phyloP scores from a whole-genome alignment of 805 yeast genomes.

The Metschnikowia corniflorae region DNA sequence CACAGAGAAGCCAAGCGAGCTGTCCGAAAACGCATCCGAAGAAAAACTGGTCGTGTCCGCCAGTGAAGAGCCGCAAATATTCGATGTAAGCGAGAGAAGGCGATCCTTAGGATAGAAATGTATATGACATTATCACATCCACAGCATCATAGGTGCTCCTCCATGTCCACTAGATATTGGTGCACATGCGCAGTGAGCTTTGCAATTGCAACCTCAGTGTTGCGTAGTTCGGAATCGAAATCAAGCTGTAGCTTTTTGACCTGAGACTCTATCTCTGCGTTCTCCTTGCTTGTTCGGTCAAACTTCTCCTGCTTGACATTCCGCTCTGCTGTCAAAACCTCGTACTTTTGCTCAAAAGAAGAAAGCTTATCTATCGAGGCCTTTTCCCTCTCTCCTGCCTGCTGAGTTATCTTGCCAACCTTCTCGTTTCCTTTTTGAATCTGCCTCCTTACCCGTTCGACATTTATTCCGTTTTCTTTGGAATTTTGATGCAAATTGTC shows the following conservation, averaged over 20 bases:
- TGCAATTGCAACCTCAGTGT: constrained; percentile 51
- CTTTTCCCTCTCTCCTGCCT: constrained; percentile 43
- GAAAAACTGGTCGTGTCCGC: constrained; percentile 1
- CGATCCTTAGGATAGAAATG: too few relatives aligned
- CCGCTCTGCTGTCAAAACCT: constrained; percentile 46
- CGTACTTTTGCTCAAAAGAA: constrained; percentile 44
- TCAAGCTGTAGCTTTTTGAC: constrained; percentile 36
- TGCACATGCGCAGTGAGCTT: constrained; percentile 53
- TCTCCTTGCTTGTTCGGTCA: constrained; percentile 45
- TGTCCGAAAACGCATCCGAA: not conserved
- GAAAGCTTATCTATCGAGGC: constrained; percentile 40
- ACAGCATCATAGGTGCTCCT: constrained; percentile 19
- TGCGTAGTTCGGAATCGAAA: constrained; percentile 51
- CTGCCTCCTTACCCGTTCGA: constrained; percentile 49
- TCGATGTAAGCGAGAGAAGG: too few relatives aligned
- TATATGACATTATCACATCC: too few relatives aligned
- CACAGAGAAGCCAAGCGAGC: constrained; percentile 1
- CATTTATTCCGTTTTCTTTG: constrained; percentile 41
- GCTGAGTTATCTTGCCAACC: constrained; percentile 39
- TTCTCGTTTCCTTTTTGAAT: constrained; percentile 47
- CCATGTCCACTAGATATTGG: constrained; percentile 51
- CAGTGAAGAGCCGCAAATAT: constrained; percentile 1
- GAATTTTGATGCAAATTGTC: constrained; percentile 36
- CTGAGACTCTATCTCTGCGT: constrained; percentile 42
- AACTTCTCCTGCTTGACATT: constrained; percentile 47